phyloP scores from a whole-genome alignment of 139 green algal genomes.

The Mesotaenium endlicherianum region DNA sequence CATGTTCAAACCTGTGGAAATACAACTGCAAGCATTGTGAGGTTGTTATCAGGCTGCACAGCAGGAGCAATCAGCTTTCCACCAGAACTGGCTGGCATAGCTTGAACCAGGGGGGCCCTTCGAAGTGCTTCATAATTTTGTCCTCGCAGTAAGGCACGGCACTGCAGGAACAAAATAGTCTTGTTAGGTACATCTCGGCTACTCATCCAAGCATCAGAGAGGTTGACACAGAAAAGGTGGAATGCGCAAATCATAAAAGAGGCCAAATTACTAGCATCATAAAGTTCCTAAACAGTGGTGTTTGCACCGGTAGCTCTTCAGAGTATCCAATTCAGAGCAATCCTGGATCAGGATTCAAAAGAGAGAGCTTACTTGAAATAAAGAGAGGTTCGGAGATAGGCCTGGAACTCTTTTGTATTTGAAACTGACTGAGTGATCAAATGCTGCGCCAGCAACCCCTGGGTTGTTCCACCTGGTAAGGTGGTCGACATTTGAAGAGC shows the following conservation, averaged over 20 bases:
- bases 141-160: neutral
- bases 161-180: slow-evolving; percentile 5
- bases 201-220: neutral
- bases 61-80: neutral
- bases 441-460: neutral
- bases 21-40: slow-evolving; percentile 5
- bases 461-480: slow-evolving; percentile 19
- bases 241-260: neutral
- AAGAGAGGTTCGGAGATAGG: neutral
- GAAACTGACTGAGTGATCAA: slow-evolving; percentile 23
- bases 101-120: neutral
- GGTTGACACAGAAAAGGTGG: neutral
- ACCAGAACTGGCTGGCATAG: neutral
- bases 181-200: neutral
- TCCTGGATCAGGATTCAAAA: neutral
- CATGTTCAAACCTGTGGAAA: too few relatives aligned
- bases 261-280: neutral
- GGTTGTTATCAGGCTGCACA: neutral
- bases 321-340: too few relatives aligned
- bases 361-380: neutral
- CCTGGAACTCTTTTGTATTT: slow-evolving; percentile 5
- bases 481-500: slow-evolving; percentile 3
- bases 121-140: slow-evolving; percentile 10
- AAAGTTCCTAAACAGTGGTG: neutral
- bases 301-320: neutral